A percentile compares a stretch with the other conserved stretches of the same genome.
Conservation (phyloP, 2,329 filamentous ascomycete genomes). For the Aaosphaeria arxii region DNA sequence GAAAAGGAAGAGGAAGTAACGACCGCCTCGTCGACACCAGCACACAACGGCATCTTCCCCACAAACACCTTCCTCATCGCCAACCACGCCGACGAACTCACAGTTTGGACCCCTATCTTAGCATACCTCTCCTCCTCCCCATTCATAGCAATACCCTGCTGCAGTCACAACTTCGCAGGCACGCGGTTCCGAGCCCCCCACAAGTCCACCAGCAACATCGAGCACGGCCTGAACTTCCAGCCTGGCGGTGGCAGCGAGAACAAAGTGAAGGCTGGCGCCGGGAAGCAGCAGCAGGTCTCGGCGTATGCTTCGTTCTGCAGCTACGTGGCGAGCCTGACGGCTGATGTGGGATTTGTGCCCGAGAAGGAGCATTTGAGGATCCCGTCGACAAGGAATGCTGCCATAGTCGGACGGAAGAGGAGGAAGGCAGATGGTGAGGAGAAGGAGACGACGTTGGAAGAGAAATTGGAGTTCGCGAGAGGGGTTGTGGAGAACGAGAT, state of each 20-base stretch:
- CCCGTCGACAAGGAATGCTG: slow-evolving; percentile 85
- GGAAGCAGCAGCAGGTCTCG: slow-evolving; percentile 48
- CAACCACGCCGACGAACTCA: slow-evolving; percentile 96
- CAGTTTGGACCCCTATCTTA: slow-evolving; percentile 90
- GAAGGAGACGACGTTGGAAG: slow-evolving; percentile 50
- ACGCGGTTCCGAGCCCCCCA: slow-evolving; percentile 63
- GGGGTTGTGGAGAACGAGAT: slow-evolving; percentile 58
- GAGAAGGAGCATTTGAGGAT: slow-evolving; percentile 88
- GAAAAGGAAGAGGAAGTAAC: not conserved
- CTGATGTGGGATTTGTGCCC: slow-evolving; percentile 69
- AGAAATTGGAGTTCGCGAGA: slow-evolving; percentile 59
- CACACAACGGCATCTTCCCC: slow-evolving; percentile 64
- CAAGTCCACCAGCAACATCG: slow-evolving; percentile 3
- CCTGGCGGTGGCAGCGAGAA: not conserved
- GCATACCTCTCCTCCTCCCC: slow-evolving; percentile 71
- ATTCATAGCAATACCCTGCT: slow-evolving; percentile 94
- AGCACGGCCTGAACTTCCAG: slow-evolving; percentile 4
- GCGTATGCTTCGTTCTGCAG: slow-evolving; percentile 80
- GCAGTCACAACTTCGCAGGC: slow-evolving; percentile 82
- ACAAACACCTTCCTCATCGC: slow-evolving; percentile 85
- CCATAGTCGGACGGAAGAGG: slow-evolving; percentile 64
- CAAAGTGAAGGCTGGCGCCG: not conserved
- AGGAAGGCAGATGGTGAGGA: slow-evolving; percentile 44
- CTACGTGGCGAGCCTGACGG: slow-evolving; percentile 70
- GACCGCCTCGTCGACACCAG: not conserved